These are phyloP conservation scores for Eucommia ulmoides DNA, from an alignment of 257 asterid genomes.

Conservation along the genomic window DNA sequence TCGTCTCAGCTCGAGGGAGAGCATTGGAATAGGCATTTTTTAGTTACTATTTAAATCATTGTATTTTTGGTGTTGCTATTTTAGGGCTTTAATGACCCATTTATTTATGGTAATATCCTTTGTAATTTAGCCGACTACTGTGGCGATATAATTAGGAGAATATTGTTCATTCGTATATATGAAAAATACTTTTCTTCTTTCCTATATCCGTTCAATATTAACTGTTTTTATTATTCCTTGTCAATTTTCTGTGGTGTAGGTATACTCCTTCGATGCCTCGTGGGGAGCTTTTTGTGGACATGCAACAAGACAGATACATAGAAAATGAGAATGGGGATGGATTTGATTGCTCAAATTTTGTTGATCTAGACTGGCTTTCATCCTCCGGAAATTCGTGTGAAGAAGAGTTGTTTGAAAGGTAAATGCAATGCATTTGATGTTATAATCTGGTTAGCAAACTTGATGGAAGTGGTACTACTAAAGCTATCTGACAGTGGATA, in stretches of 20 bases:
- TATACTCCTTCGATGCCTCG: constrained; percentile 44
- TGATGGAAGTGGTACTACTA: neutral
- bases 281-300: constrained; percentile 48
- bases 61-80: too few relatives aligned
- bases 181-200: too few relatives aligned
- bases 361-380: constrained; percentile 91
- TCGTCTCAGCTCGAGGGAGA: too few relatives aligned
- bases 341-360: constrained; percentile 75
- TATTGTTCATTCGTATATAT: too few relatives aligned
- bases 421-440: too few relatives aligned
- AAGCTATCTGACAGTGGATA: neutral
- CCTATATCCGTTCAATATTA: too few relatives aligned
- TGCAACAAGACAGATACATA: constrained; percentile 37
- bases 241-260: constrained; percentile 20
- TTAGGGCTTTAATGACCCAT: too few relatives aligned
- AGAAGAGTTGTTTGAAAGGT: constrained; percentile 87
- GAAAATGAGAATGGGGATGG: constrained; percentile 59
- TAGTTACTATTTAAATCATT: too few relatives aligned
- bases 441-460: neutral
- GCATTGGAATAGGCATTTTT: too few relatives aligned
- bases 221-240: constrained; percentile 4
- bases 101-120: too few relatives aligned
- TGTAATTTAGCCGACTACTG: too few relatives aligned
- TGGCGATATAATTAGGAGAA: too few relatives aligned
- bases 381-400: constrained; percentile 90